Evolutionary conservation across 306 rosid species (phyloP), one percentile per base, ranked within the genome.

Genomic region (Herpetospermum pedunculosum): DNA sequence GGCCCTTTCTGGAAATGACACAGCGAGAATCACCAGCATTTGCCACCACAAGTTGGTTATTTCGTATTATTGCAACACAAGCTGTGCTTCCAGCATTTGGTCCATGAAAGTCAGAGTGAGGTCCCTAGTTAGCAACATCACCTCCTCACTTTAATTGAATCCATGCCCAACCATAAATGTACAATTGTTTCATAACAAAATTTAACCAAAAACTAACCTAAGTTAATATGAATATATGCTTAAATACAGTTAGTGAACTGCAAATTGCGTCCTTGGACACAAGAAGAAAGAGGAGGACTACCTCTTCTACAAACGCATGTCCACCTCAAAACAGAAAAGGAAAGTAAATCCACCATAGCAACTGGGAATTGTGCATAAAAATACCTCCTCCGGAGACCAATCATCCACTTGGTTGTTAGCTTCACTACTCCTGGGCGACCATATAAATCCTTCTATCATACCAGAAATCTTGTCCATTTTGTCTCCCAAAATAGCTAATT

Each of bases 1-100:
- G 92, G 69, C 97, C 98, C 79, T 87, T 88, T 82, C 97, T 81
- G 48, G 97, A 94, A 78, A 94, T 50, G 12, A 94, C 92, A 60
- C 96, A 94, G 67, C 97, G 94, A 53, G 98, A 94, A 84, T 94
- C 97, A 76, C 98, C 98, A 46, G 98, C 98, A 87, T 94, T 94
- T 57, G 96, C 97, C 23, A 94, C 97, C 73, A 94, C 35, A 76
- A 94, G 88, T 81, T 78, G 88, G 50, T 81, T 91, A 75, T 84
- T 84, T 76, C 58, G 87, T 57, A 91, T 83, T 54, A 91, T 60
- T 50, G 95, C 92, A 75, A 94, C 98, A 84, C 98, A 94, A 70
- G 96, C 97, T 57, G 98, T 91, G 87, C 98, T 70, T 81, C 98
- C 98, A 75, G 75, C 84, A 78, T 83, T 89, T 77, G 97, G 97